Conservation (phyloP, 768 basidiomycete species). For the Omphalotus guepiniiformis region DNA sequence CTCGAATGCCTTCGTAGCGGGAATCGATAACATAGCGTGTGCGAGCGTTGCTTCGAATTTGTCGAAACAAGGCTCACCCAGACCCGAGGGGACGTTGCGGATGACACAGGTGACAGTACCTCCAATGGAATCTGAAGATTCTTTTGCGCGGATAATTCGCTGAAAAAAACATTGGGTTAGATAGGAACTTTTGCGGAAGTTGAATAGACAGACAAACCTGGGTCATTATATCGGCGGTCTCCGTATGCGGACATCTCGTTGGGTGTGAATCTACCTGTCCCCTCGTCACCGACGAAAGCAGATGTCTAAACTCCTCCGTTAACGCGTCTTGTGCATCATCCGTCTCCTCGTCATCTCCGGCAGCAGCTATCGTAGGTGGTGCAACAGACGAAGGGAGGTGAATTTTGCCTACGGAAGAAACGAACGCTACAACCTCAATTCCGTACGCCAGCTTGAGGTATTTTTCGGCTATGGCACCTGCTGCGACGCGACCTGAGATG, state of each 20-base stretch:
- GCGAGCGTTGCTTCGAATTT: slow-evolving; percentile 95
- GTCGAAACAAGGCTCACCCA: slow-evolving; percentile 98
- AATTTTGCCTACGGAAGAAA: slow-evolving; percentile 93
- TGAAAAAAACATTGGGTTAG: slow-evolving; percentile 25
- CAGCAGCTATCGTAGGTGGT: slow-evolving; percentile 40
- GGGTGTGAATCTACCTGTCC: slow-evolving; percentile 83
- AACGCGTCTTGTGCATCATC: slow-evolving; percentile 69
- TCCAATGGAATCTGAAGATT: slow-evolving; percentile 89
- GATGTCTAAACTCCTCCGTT: slow-evolving; percentile 75
- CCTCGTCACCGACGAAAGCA: slow-evolving; percentile 77
- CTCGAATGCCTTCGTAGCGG: slow-evolving; percentile 97
- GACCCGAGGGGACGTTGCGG: slow-evolving; percentile 81
- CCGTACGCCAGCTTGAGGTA: slow-evolving; percentile 86
- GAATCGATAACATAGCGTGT: slow-evolving; percentile 98
- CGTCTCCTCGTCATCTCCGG: slow-evolving; percentile 54
- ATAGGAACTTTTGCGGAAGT: slow-evolving; percentile 7
- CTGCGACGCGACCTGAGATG: slow-evolving; percentile 82
- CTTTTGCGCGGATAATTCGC: slow-evolving; percentile 94
- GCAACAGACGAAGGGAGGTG: slow-evolving; percentile 59
- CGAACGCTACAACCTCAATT: slow-evolving; percentile 95
- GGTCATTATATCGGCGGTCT: slow-evolving; percentile 89
- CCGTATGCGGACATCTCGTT: slow-evolving; percentile 87
- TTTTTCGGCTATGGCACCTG: slow-evolving; percentile 96
- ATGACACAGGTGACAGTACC: slow-evolving; percentile 98
- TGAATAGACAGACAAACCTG: slow-evolving; percentile 32